Percentiles rank a stretch among this genome's conserved stretches.
phyloP scores from a whole-genome alignment of 2,329 filamentous ascomycete genomes.

The Talaromyces sp. region DNA sequence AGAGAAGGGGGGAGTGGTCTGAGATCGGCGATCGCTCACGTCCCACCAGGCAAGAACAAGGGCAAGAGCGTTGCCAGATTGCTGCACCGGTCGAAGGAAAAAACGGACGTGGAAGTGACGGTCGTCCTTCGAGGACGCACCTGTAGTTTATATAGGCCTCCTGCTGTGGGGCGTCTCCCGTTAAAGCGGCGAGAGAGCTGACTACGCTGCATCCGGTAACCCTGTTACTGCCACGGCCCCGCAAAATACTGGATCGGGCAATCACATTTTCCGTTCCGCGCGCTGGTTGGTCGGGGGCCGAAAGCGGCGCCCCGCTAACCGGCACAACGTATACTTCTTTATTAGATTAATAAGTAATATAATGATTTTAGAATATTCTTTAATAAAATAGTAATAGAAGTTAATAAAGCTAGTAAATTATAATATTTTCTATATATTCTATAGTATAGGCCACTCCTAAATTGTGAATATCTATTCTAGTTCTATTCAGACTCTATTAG shows the following conservation, averaged over 20 bases:
- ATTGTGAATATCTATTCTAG: too few relatives aligned
- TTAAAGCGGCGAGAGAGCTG: not conserved
- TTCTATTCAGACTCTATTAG: too few relatives aligned
- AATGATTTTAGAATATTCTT: too few relatives aligned
- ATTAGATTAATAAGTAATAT: too few relatives aligned
- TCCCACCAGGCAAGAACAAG: not conserved
- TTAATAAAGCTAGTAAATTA: too few relatives aligned
- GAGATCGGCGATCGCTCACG: not conserved
- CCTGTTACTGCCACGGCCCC: not conserved
- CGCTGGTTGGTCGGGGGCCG: not conserved
- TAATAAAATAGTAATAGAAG: too few relatives aligned
- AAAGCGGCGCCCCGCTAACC: not conserved
- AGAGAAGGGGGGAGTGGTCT: not conserved
- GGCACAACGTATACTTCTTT: not conserved
- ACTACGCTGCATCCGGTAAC: not conserved
- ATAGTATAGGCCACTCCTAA: too few relatives aligned
- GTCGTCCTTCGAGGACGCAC: not conserved
- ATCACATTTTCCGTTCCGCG: not conserved
- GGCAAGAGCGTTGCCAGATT: not conserved
- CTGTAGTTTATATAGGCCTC: conserved; percentile 1
- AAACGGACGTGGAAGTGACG: conserved; percentile 4
- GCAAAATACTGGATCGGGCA: not conserved
- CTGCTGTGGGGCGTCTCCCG: not conserved
- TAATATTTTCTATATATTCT: too few relatives aligned
- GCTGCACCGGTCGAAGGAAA: not conserved